These are phyloP conservation scores for Hymenoscyphus fraxineus DNA, from an alignment of 2,329 filamentous ascomycete genomes.

Conservation along the genomic window DNA sequence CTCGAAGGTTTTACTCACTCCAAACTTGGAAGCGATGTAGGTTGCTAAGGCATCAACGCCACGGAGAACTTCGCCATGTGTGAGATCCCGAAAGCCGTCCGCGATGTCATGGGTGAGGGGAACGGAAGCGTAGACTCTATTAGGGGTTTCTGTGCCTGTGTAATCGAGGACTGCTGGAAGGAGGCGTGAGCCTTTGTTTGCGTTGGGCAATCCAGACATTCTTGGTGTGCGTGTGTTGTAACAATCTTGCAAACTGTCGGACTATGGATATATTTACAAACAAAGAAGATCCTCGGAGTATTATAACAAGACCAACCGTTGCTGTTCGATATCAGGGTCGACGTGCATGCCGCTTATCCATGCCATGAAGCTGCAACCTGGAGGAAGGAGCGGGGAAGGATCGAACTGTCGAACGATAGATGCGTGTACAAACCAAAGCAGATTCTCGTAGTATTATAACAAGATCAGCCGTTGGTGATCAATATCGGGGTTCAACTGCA, in stretches of 20 bases:
- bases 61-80: slow-evolving; percentile 18
- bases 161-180: neutral
- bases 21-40: slow-evolving; percentile 28
- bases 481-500: no score
- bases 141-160: slow-evolving; percentile 3
- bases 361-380: no score
- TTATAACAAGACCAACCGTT: no score
- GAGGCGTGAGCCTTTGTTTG: neutral
- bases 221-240: neutral
- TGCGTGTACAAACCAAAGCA: no score
- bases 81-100: slow-evolving; percentile 17
- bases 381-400: no score
- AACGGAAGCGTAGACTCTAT: slow-evolving; percentile 8
- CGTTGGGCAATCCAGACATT: neutral
- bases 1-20: slow-evolving; percentile 16
- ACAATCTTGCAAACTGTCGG: neutral
- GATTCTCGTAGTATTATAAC: no score
- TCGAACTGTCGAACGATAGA: no score
- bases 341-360: no score
- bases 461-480: no score
- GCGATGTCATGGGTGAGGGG: neutral
- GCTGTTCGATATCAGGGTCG: no score
- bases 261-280: no score
- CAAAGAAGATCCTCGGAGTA: no score
- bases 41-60: slow-evolving; percentile 21